Evolutionary conservation across 73 alveolate species (phyloP), one percentile per base, ranked within the genome.

Genomic region (Paramecium primaurelia): DNA sequence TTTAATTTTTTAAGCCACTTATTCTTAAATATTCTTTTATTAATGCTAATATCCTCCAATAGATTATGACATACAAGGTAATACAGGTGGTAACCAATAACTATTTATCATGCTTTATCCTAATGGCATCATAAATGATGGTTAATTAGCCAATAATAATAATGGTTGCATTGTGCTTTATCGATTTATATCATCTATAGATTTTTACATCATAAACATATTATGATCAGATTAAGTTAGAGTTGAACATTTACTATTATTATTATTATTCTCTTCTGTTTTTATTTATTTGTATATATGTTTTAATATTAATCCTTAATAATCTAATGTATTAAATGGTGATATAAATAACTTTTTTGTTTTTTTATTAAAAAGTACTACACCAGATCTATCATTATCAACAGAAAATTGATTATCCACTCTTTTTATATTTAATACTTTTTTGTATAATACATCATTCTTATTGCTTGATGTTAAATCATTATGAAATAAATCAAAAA

Each of bases 71-170:
- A 73, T 73, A 37, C 59, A 73, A 0, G 87, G 87, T 14, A 73
- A 38, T 37, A 73, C 87, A 37, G 87, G 87, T 30, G 87, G 87
- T 40, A 73, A 40, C 87, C 87, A 73, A 73, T 73, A 73, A 73
- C 87, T 73, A 73, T 73, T 73, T 40, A 73, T 37, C 58, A 73
- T 40, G 59, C 87, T 73, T 10, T 73, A 26, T 44, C 64, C 60
- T 3, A 73, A 10, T 16, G 87, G 87, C 30, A 73, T 12, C 58
- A 73, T 73, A 73, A 37, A 73, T 11, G 87, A 73, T 12, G 87
- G 60, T 59, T 73, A 18, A 73, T 73, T 73, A 11, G 87, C 60
- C 40, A 37, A 38, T 30, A 73, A 38, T 8, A 37, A 36, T 22
- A 73, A 30, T 73, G 87, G 87, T 40, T 73, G 36, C 32, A 40